phyloP scores from a whole-genome alignment of 305 asterid species.

The Fraxinus xanthoxyloides region DNA sequence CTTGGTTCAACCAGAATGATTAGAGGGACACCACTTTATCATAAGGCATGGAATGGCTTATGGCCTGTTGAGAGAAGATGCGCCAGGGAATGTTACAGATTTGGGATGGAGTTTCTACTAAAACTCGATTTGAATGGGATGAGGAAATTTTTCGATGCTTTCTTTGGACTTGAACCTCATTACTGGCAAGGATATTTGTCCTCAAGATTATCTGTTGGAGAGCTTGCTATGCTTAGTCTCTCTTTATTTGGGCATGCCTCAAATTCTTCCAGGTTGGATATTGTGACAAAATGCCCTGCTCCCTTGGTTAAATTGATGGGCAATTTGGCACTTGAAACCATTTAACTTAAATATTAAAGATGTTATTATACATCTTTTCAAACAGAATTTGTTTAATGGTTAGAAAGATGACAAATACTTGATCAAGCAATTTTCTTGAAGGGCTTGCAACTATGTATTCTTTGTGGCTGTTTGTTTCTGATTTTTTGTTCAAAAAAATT shows the following conservation, averaged over 20 bases:
- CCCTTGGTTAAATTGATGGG: conserved; percentile 67
- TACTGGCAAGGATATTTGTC: conserved; percentile 81
- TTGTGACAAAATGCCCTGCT: conserved; percentile 64
- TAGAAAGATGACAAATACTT: background rate
- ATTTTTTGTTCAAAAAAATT: no score
- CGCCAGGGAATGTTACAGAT: conserved; percentile 59
- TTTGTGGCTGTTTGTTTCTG: no score
- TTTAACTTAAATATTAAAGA: conserved; percentile 27
- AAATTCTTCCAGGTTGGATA: conserved; percentile 51
- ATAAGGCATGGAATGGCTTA: conserved; percentile 63
- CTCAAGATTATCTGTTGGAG: conserved; percentile 61
- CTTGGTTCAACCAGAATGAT: conserved; percentile 89
- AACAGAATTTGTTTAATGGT: background rate
- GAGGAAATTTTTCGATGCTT: conserved; percentile 72
- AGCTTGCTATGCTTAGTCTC: conserved; percentile 57
- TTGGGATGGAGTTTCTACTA: conserved; percentile 87
- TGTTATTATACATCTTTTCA: background rate
- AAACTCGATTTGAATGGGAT: conserved; percentile 70
- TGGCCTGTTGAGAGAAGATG: conserved; percentile 74
- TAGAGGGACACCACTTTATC: conserved; percentile 50
- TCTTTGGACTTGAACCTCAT: conserved; percentile 72
- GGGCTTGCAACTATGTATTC: background rate
- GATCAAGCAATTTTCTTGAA: background rate
- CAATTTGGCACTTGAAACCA: conserved; percentile 61
- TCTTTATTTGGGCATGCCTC: conserved; percentile 66